Evolutionary conservation across 2,329 filamentous ascomycete species (phyloP), one percentile per base, ranked within the genome.

Genomic region (Aspergillus costaricaensis): DNA sequence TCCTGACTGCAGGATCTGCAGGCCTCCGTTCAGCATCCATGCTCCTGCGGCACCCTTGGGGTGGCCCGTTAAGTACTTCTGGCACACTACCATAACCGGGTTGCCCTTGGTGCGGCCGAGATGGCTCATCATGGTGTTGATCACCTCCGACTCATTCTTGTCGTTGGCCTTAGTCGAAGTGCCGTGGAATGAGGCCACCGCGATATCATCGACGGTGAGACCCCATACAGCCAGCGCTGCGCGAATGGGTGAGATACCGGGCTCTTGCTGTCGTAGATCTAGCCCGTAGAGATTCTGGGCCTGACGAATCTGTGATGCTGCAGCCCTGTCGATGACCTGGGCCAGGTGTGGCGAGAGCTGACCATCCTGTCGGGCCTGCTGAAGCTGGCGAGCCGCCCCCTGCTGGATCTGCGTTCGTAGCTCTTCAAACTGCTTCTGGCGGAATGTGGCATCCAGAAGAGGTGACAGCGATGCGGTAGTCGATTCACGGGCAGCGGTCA

Each of bases 21-120:
- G 82, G 76, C 91, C 92, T 67, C 94, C 93, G 82, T 98, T 97
- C 85, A 97, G 87, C 93, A 97, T 97, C 92, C 93, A 98, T 38
- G 93, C 93, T 82, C 93, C 93, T 59, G 93, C 93, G 70, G 94
- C 92, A 87, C 93, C 93, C 87, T 97, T 97, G 72, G 94, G 93
- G 77, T 98, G 93, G 77, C 93, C 93, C 55, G 94, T 97, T 62
- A 98, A 87, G 77, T 94, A 96, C 80, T 98, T 98, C 81, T 98
- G 93, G 89, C 96, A 97, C 76, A 98, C 91, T 81, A 92, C 92
- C 63, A 96, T 80, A 15, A 97, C 83, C 19, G 93, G 92, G 72
- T 97, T 97, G 72, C 94, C 93, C 87, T 96, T 96, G 79, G 88
- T 89, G 71, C 93, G 90, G 67, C 93, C 93, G 53, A 98, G 88